Percentiles rank a stretch among this genome's conserved stretches.
Evolutionary conservation across 192 early-diverging fungal species (phyloP).

Genomic region (Backusella luteola): DNA sequence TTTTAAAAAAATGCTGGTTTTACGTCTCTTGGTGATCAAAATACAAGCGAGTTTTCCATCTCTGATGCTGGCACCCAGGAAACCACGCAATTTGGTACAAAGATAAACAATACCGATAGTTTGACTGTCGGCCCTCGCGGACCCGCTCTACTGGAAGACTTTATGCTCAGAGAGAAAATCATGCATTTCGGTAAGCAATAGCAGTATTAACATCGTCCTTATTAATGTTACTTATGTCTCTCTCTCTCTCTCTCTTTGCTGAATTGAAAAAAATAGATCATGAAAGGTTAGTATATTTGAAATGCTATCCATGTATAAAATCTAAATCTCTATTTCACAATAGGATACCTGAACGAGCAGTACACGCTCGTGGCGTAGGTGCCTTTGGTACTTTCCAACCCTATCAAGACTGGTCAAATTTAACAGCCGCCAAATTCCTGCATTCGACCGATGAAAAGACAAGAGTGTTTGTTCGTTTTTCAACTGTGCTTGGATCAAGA

Average conservation of each 20-base stretch:
- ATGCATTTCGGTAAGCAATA: constrained; percentile 27
- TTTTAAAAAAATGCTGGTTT: background rate
- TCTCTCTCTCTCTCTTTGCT: background rate
- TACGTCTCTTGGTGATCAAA: background rate
- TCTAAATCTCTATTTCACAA: background rate
- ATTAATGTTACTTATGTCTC: background rate
- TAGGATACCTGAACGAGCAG: constrained; percentile 33
- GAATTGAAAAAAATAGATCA: background rate
- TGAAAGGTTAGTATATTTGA: background rate
- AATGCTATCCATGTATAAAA: background rate
- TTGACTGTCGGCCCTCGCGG: constrained; percentile 28
- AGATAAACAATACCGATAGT: constrained; percentile 25
- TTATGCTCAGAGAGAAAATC: constrained; percentile 21
- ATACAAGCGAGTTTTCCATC: background rate
- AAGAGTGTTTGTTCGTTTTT: constrained; percentile 49
- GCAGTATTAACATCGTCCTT: background rate
- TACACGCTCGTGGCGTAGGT: constrained; percentile 44
- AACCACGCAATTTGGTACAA: constrained; percentile 25
- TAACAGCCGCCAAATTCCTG: constrained; percentile 42
- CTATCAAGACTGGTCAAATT: constrained; percentile 33
- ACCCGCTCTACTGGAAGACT: constrained; percentile 30
- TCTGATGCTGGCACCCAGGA: constrained; percentile 19
- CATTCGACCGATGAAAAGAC: constrained; percentile 29
- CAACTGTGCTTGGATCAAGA: constrained; percentile 38
- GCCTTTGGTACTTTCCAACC: constrained; percentile 44